Conservation (phyloP, 495 filamentous ascomycete species). For the Jackrogersella multiformis region DNA sequence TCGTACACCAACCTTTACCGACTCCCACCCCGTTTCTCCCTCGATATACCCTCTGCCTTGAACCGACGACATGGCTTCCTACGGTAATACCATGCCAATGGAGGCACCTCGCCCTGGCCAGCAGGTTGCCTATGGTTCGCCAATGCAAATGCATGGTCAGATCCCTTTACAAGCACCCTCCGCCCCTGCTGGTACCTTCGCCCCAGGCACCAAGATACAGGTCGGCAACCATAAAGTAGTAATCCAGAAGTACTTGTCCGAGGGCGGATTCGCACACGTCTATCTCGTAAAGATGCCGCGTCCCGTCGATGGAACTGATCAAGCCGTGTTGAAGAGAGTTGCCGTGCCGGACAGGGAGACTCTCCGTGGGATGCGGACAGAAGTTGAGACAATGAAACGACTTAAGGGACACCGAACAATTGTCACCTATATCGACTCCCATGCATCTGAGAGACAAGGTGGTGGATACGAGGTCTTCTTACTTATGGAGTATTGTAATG, state of each 20-base stretch:
- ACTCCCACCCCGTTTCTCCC: slow-evolving; percentile 23
- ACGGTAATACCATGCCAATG: slow-evolving; percentile 53
- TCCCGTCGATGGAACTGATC: slow-evolving; percentile 80
- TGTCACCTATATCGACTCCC: slow-evolving; percentile 97
- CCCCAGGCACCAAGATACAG: slow-evolving; percentile 93
- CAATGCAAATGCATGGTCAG: slow-evolving; percentile 42
- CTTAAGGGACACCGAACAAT: slow-evolving; percentile 95
- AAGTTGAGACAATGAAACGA: slow-evolving; percentile 99
- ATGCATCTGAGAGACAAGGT: slow-evolving; percentile 90
- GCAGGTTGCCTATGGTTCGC: slow-evolving; percentile 47
- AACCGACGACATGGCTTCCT: slow-evolving; percentile 54
- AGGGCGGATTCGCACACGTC: slow-evolving; percentile 98
- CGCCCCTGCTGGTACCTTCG: slow-evolving; percentile 86
- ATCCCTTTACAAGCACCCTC: slow-evolving; percentile 52
- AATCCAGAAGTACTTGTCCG: slow-evolving; percentile 98
- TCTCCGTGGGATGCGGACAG: slow-evolving; percentile 93
- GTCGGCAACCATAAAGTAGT: slow-evolving; percentile 90
- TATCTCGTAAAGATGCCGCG: slow-evolving; percentile 90
- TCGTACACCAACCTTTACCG: slow-evolving; percentile 36
- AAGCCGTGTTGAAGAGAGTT: slow-evolving; percentile 92
- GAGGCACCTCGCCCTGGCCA: slow-evolving; percentile 47
- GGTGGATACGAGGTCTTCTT: slow-evolving; percentile 98
- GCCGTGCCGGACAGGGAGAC: slow-evolving; percentile 97
- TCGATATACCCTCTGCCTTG: slow-evolving; percentile 1
- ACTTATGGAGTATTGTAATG: slow-evolving; percentile 91